A percentile compares a stretch with the other conserved stretches of the same genome.
phyloP scores from a whole-genome alignment of 208 protist genomes.

The Trypanosoma melophagium region DNA sequence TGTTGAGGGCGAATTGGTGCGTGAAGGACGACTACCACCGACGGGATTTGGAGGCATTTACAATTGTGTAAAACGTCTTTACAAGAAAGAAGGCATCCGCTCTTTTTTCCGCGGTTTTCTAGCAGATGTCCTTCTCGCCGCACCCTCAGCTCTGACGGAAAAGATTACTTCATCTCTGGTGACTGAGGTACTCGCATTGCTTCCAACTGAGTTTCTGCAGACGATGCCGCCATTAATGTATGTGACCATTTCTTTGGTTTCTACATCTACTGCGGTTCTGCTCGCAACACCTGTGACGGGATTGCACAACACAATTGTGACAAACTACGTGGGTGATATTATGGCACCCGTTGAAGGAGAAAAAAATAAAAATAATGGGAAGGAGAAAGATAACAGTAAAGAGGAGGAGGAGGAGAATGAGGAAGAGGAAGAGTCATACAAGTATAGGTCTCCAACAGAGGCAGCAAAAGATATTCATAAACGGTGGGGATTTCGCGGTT shows the following conservation, averaged over 20 bases:
- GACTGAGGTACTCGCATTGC: slow-evolving; percentile 30
- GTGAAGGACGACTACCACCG: slow-evolving; percentile 60
- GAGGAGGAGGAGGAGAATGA: not conserved
- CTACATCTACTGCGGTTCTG: slow-evolving; percentile 37
- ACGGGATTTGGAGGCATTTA: slow-evolving; percentile 64
- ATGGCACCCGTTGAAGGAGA: slow-evolving; percentile 34
- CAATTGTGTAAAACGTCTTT: slow-evolving; percentile 49
- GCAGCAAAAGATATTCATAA: slow-evolving; percentile 48
- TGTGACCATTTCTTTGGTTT: slow-evolving; percentile 48
- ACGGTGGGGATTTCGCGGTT: slow-evolving; percentile 62
- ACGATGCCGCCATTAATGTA: slow-evolving; percentile 43
- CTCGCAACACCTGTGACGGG: slow-evolving; percentile 51
- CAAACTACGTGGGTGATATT: slow-evolving; percentile 82
- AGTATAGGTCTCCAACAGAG: slow-evolving; percentile 59
- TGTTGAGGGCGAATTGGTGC: slow-evolving; percentile 77
- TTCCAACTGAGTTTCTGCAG: slow-evolving; percentile 42
- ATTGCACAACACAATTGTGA: slow-evolving; percentile 39
- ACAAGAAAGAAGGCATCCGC: slow-evolving; percentile 49
- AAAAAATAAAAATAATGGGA: not conserved
- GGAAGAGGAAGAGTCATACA: slow-evolving; percentile 47
- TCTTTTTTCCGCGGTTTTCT: slow-evolving; percentile 69
- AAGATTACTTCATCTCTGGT: slow-evolving; percentile 50
- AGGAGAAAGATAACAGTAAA: slow-evolving; percentile 1
- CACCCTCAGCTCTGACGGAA: slow-evolving; percentile 58
- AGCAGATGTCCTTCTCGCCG: slow-evolving; percentile 55